Evolutionary conservation across 495 filamentous ascomycete genomes (phyloP).

Genomic region (Viridothelium virens): DNA sequence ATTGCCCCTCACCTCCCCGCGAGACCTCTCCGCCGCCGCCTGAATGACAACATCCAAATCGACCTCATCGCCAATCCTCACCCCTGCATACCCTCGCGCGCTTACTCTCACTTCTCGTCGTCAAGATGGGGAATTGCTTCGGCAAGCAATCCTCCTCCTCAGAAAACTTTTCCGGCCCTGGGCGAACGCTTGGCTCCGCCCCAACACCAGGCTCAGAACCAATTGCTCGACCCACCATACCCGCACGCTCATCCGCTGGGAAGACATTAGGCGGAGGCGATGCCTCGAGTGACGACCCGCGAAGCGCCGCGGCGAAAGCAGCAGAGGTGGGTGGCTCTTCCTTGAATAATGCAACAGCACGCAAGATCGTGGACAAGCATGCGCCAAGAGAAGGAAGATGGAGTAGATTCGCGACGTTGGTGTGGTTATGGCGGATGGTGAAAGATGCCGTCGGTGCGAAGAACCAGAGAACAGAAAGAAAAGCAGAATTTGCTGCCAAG

Average conservation of each 20-base stretch:
- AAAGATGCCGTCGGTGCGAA: no score
- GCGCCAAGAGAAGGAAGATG: not conserved
- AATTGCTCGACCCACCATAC: conserved; percentile 14
- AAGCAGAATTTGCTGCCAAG: no score
- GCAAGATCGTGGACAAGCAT: conserved; percentile 2
- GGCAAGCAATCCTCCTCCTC: conserved; percentile 18
- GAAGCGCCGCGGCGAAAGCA: conserved; percentile 24
- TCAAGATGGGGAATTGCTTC: conserved; percentile 27
- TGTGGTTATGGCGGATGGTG: not conserved
- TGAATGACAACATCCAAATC: not conserved
- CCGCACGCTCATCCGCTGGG: conserved; percentile 19
- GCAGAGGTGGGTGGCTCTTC: conserved; percentile 26
- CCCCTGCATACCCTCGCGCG: not conserved
- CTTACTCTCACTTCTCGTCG: not conserved
- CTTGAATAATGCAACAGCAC: not conserved
- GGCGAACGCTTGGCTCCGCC: conserved; percentile 21
- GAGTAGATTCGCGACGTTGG: not conserved
- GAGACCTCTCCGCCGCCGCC: no score
- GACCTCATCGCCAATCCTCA: no score
- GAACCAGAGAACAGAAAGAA: no score
- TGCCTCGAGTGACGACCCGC: conserved; percentile 17
- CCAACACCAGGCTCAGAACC: conserved; percentile 14
- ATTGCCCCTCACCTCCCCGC: no score
- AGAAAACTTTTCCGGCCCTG: conserved; percentile 26
- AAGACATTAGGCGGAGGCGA: conserved; percentile 17